Base-by-base conservation (phyloP, 1,284 basidiomycete genomes). In the Sutorius eximius region DNA sequence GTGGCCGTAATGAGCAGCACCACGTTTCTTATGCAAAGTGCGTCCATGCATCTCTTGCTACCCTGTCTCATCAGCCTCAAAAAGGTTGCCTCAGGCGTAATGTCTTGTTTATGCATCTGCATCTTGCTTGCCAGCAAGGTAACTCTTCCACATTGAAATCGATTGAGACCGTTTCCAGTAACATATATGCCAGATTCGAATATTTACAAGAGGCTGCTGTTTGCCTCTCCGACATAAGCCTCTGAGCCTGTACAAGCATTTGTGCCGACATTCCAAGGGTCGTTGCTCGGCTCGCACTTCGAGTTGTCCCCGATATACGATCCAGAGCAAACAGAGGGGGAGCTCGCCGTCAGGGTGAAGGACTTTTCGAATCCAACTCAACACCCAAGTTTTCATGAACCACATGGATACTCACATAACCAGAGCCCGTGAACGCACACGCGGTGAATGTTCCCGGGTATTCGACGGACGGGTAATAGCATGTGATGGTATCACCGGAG, bases 181-280 rank as follows among this genome's bases (percentile, higher is more conserved):
- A 30, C 3, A 9, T 42, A 30, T 18, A 48, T 45, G 27, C 32
- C 48, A 24, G 42, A 27, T 11, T 33, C 13, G 12, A 30, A 22
- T 9, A 8, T 51, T 36, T 56, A 56, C 51, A 59, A 49, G 30
- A 56, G 49, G 12, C 34, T 20, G 8, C 44, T 63, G 24, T 66
- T 64, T 11, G n/a, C 5, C 36, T 36, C 59, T 27, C 64, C 56
- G 15, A 60, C 60, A 40, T 66, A 66, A 18, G 34, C 51, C 37
- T 59, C 62, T 29, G 64, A 52, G 27, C 36, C 46, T 7, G 51
- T 62, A 41, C 59, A 66, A 5, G 18, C 38, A 2, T 22, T n/a
- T 9, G 36, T 10, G 18, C 3, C 45, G 13, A 50, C 11, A 20
- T 62, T 52, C 56, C 62, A 66, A 49, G 56, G 46, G 24, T 66